Percentiles rank a stretch among this genome's conserved stretches.
phyloP scores from a whole-genome alignment of 768 basidiomycete species.

The Hygrophoropsis aurantiaca region DNA sequence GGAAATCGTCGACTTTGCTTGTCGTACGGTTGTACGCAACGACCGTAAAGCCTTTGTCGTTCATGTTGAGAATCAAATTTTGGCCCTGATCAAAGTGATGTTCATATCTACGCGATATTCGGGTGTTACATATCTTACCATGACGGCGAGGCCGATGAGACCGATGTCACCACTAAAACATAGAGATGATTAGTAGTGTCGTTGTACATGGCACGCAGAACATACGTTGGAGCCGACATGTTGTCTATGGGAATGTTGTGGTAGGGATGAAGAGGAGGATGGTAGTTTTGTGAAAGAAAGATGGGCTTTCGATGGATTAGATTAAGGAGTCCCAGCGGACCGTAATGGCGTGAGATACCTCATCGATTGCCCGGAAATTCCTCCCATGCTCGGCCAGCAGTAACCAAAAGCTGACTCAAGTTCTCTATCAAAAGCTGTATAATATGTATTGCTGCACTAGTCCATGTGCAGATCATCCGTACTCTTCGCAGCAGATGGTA shows the following conservation, averaged over 20 bases:
- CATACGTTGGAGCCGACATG: constrained; percentile 53
- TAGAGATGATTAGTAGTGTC: constrained; percentile 23
- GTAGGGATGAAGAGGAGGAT: constrained; percentile 32
- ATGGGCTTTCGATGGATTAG: constrained; percentile 29
- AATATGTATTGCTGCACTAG: too few relatives aligned
- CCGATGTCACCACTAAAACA: constrained; percentile 87
- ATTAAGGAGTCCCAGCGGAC: constrained; percentile 14
- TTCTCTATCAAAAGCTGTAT: too few relatives aligned
- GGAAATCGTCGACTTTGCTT: constrained; percentile 93
- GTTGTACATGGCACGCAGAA: constrained; percentile 21
- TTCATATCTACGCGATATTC: constrained; percentile 5
- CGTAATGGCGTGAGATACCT: constrained; percentile 18
- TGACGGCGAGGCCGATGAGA: constrained; percentile 98
- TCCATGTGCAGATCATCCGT: too few relatives aligned
- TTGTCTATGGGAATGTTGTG: constrained; percentile 28
- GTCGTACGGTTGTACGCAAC: constrained; percentile 97
- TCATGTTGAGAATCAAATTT: constrained; percentile 98
- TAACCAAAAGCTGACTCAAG: neutral
- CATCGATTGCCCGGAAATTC: constrained; percentile 3
- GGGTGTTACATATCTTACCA: constrained; percentile 56
- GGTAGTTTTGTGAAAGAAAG: constrained; percentile 33
- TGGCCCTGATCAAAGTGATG: constrained; percentile 62
- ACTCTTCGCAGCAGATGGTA: too few relatives aligned
- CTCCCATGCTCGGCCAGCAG: constrained; percentile 14
- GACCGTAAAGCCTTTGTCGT: constrained; percentile 98